Evolutionary conservation across 148 eudicot species (phyloP), one percentile per base, ranked within the genome.

Genomic region (Diospyros lotus): DNA sequence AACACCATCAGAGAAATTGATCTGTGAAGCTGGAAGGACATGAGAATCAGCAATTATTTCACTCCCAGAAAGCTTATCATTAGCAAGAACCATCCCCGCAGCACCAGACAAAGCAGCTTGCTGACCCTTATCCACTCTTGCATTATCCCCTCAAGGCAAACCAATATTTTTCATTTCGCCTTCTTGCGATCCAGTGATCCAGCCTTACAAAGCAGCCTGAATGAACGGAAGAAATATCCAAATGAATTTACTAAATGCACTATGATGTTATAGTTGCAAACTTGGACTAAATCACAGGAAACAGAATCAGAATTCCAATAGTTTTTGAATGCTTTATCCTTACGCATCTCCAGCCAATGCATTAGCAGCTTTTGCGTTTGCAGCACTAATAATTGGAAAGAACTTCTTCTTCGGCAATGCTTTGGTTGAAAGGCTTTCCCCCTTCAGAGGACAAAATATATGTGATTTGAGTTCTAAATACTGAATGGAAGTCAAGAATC

Each of bases 21-120:
- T 75, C 41, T 90, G 95, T 18, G 95, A 81, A 76, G 93, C 93
- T 0, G 97, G 95, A 14, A 90, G 85, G n/a, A 90, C 85, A 71
- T 93, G 95, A 78, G 97, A 87, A 79, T 93, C 97, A 56, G 93
- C 95, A 61, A 89, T 60, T 42, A 93, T 63, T 84, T 90, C 93
- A 74, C 90, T 90, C 15, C 89, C 93, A 4, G 87, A 83, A 10
- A 71, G 69, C 0, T 75, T 55, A 78, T 90, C 78, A 61, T 94
- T 92, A 2, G 87, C 91, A 52, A 91, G 86, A 68, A 94, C 85
- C 93, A 94, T 90, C 40, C 92, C 98, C 4, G 85, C 84, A 4
- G 97, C 98, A n/a, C 98, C 98, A 45, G 81, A 97, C 59, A 84
- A 76, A 59, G 79, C 80, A 10, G 90, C 93, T 82, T 90, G 93